Evolutionary conservation across 1,284 basidiomycete genomes (phyloP).

Genomic region (Uromyces viciae-fabae): DNA sequence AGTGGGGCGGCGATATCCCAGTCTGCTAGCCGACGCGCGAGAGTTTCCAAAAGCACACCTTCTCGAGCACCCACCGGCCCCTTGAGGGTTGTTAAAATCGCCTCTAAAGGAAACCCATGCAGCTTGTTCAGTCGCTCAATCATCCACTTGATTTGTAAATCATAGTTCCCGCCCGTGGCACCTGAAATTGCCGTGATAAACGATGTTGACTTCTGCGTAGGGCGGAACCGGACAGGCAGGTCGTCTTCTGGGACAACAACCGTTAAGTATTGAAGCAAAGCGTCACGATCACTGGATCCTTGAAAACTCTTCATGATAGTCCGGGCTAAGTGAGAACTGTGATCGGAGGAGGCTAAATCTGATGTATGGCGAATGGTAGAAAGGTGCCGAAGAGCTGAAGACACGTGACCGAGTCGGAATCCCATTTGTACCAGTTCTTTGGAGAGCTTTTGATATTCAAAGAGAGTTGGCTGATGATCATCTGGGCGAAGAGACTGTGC

Average conservation of each 20-base stretch:
- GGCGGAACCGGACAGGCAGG: constrained; percentile 66
- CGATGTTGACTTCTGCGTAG: constrained; percentile 63
- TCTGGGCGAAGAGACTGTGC: neutral
- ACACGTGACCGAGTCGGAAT: constrained; percentile 52
- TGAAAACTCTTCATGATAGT: constrained; percentile 57
- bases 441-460: constrained; percentile 52
- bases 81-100: constrained; percentile 62
- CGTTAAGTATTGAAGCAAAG: constrained; percentile 64
- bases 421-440: constrained; percentile 51
- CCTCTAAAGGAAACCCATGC: constrained; percentile 74
- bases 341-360: constrained; percentile 50
- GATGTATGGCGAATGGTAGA: constrained; percentile 16
- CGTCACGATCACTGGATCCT: constrained; percentile 60
- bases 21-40: constrained; percentile 56
- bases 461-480: constrained; percentile 46
- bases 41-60: constrained; percentile 55
- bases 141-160: constrained; percentile 73
- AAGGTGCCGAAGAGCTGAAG: constrained; percentile 46
- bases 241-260: constrained; percentile 74
- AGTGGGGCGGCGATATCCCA: constrained; percentile 59
- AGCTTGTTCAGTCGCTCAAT: constrained; percentile 76
- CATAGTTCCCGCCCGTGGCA: constrained; percentile 57
- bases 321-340: constrained; percentile 50
- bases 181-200: constrained; percentile 59
- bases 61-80: constrained; percentile 51